A percentile compares a stretch with the other conserved stretches of the same genome.
Conservation (phyloP, 225 moss, liverwort and hornwort species). For the Sphagnum tenellum region DNA sequence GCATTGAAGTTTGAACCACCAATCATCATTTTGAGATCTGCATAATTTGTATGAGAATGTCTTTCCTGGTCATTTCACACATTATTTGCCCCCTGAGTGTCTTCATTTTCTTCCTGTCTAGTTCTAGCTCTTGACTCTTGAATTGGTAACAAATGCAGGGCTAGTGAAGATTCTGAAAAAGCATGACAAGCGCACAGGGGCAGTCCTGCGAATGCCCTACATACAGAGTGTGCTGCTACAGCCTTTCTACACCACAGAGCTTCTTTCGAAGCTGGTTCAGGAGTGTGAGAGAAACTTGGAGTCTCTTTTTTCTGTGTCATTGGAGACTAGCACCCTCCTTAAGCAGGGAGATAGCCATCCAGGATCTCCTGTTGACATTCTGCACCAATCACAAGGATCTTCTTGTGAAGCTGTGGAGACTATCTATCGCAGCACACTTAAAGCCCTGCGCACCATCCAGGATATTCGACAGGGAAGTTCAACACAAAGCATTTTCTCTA, state of each 20-base stretch:
- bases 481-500: conserved; percentile 46
- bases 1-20: too few species aligned
- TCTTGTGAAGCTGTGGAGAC: conserved; percentile 51
- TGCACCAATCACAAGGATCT: conserved; percentile 8
- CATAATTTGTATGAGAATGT: neutral
- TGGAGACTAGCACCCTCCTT: conserved; percentile 19
- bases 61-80: neutral
- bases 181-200: conserved; percentile 55
- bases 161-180: conserved; percentile 69
- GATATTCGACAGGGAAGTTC: conserved; percentile 53
- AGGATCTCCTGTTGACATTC: conserved; percentile 8
- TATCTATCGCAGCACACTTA: conserved; percentile 48
- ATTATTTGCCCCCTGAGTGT: neutral
- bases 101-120: neutral
- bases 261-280: conserved; percentile 54
- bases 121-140: too few species aligned
- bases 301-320: conserved; percentile 41
- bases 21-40: neutral
- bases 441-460: conserved; percentile 43
- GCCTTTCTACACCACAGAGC: conserved; percentile 58
- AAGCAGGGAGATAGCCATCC: conserved; percentile 23
- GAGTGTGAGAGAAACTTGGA: conserved; percentile 59
- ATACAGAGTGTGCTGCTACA: conserved; percentile 59
- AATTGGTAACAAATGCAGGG: conserved; percentile 10
- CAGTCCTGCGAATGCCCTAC: conserved; percentile 44